A percentile compares a stretch with the other conserved stretches of the same genome.
Conservation (phyloP, 345 rosid genomes). For the Nasturtium officinale region DNA sequence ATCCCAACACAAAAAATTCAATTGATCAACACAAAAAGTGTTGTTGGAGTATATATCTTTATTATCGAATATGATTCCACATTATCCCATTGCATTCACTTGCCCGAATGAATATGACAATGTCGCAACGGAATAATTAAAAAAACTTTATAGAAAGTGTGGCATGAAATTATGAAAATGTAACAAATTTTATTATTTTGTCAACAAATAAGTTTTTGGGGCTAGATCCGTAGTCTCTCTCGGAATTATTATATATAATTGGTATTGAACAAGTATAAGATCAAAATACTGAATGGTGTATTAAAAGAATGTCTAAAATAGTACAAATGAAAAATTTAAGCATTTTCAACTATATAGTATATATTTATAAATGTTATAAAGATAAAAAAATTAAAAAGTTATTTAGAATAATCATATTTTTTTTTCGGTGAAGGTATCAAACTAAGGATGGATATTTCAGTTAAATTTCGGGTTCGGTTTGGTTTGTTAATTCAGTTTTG, state of each 20-base stretch:
- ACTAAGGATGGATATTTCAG: too few relatives aligned
- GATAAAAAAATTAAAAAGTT: not conserved
- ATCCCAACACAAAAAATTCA: too few relatives aligned
- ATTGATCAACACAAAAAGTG: not conserved
- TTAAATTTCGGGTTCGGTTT: too few relatives aligned
- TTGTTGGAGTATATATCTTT: not conserved
- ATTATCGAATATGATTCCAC: conserved; percentile 28
- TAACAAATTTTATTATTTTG: not conserved
- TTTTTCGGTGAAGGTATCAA: not conserved
- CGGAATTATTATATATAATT: not conserved
- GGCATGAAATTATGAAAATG: not conserved
- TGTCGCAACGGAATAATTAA: not conserved
- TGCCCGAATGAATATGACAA: conserved; percentile 14
- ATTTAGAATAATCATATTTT: not conserved
- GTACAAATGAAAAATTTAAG: not conserved
- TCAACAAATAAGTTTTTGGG: too few relatives aligned
- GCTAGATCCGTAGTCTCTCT: not conserved
- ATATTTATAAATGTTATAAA: not conserved
- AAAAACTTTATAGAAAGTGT: not conserved
- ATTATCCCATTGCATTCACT: not conserved
- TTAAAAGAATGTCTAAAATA: not conserved
- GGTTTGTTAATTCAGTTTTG: too few relatives aligned
- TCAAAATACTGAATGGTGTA: not conserved
- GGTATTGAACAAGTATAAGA: not conserved
- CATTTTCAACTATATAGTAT: not conserved